Conservation (phyloP, 2,329 filamentous ascomycete species). For the Microsporum audouinii region DNA sequence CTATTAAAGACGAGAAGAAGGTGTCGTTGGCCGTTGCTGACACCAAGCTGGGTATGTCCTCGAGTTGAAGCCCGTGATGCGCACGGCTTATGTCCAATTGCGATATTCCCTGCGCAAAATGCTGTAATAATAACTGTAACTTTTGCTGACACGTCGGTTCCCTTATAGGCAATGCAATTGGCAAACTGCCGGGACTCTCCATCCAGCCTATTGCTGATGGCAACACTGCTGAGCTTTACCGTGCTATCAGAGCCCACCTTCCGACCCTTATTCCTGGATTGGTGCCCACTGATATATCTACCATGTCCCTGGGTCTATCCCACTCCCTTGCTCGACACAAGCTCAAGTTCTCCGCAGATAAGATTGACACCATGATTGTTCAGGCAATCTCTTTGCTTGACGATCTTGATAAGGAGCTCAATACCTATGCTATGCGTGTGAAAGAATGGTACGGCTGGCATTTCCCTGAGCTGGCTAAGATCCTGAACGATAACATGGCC, state of each 20-base stretch:
- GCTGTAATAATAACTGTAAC: background rate
- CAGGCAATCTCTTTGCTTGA: conserved; percentile 90
- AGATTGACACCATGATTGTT: conserved; percentile 99
- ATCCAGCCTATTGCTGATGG: conserved; percentile 76
- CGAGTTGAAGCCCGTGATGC: background rate
- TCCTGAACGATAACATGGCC: conserved; percentile 91
- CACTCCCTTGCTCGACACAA: conserved; percentile 96
- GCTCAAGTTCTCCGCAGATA: conserved; percentile 96
- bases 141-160: background rate
- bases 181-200: conserved; percentile 77
- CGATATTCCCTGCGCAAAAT: background rate
- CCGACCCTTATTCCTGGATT: conserved; percentile 84
- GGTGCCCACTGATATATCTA: conserved; percentile 71
- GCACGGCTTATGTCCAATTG: background rate
- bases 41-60: conserved; percentile 58
- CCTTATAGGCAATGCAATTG: conserved; percentile 61
- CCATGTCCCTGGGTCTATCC: conserved; percentile 90
- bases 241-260: conserved; percentile 84
- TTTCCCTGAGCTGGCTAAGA: conserved; percentile 95
- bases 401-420: conserved; percentile 96
- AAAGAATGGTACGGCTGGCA: conserved; percentile 99
- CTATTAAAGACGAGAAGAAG: conserved; percentile 96
- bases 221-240: conserved; percentile 76
- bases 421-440: conserved; percentile 96
- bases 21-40: conserved; percentile 88